These are phyloP conservation scores for Elongisporangium undulatum DNA, from an alignment of 352 stramenopile genomes.

Conservation along the genomic window DNA sequence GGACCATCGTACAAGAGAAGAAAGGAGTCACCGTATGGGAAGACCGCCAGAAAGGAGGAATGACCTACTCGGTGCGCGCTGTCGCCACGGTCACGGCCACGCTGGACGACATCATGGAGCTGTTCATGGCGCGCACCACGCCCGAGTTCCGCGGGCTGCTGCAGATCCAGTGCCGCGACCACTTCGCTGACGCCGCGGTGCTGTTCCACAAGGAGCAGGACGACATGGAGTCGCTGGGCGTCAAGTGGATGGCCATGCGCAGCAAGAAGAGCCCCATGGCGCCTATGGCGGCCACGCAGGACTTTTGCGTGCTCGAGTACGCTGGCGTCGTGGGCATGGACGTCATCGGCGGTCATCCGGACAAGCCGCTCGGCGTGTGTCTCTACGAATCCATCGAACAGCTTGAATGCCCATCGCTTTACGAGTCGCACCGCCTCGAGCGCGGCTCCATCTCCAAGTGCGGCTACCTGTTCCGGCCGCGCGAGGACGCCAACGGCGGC, in stretches of 20 bases:
- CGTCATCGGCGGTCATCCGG: slow-evolving; percentile 36
- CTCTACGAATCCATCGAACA: slow-evolving; percentile 83
- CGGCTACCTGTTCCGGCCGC: slow-evolving; percentile 68
- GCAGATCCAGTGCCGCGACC: slow-evolving; percentile 70
- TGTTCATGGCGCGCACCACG: slow-evolving; percentile 59
- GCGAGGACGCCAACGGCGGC: slow-evolving; percentile 22
- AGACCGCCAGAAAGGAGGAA: slow-evolving; percentile 76
- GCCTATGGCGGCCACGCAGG: slow-evolving; percentile 34
- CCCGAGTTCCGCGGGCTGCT: slow-evolving; percentile 64
- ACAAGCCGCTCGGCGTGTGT: slow-evolving; percentile 52
- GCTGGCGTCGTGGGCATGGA: slow-evolving; percentile 56
- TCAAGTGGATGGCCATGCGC: slow-evolving; percentile 75
- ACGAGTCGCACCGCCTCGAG: slow-evolving; percentile 68
- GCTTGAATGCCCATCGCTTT: slow-evolving; percentile 61
- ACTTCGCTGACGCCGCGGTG: slow-evolving; percentile 65
- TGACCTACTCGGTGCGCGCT: slow-evolving; percentile 75
- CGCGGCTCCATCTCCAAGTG: slow-evolving; percentile 75
- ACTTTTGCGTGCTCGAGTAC: slow-evolving; percentile 82
- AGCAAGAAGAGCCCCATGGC: slow-evolving; percentile 60
- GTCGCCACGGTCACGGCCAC: slow-evolving; percentile 47
- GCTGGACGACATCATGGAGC: slow-evolving; percentile 77
- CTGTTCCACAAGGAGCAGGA: slow-evolving; percentile 73
- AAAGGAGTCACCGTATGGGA: slow-evolving; percentile 64
- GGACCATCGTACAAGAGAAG: slow-evolving; percentile 72
- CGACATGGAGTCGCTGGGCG: slow-evolving; percentile 68